Percentiles rank a stretch among this genome's conserved stretches.
Conservation (phyloP, 441 rosid genomes). For the Populus hybrid region DNA sequence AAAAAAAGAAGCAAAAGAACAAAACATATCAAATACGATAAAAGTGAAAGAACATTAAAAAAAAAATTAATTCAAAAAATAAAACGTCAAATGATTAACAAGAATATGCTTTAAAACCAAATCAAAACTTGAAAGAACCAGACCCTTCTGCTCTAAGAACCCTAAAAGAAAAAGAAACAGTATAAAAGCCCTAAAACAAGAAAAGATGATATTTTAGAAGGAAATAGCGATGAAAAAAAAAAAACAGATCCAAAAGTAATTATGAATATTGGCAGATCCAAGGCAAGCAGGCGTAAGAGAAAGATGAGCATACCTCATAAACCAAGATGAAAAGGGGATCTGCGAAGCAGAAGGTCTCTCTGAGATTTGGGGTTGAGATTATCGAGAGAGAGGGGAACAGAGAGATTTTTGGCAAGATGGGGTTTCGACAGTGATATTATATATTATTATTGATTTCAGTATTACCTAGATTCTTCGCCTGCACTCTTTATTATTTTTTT, state of each 20-base stretch:
- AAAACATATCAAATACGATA: background rate
- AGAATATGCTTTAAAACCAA: background rate
- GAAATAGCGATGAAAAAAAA: background rate
- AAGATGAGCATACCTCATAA: slow-evolving; percentile 60
- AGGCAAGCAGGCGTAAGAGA: background rate
- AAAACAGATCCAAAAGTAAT: slow-evolving; percentile 2
- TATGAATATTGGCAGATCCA: background rate
- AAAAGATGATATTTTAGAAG: background rate
- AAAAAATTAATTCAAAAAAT: too few relatives aligned
- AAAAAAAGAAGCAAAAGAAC: background rate
- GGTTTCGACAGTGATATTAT: background rate
- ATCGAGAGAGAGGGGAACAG: background rate
- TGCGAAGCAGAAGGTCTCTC: slow-evolving; percentile 31
- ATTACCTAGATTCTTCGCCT: background rate
- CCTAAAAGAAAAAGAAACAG: background rate
- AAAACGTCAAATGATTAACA: background rate
- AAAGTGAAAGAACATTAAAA: background rate
- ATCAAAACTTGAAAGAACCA: background rate
- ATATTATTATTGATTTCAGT: background rate
- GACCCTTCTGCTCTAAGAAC: background rate
- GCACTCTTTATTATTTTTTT: background rate
- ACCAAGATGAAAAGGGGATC: slow-evolving; percentile 54
- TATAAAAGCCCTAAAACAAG: background rate
- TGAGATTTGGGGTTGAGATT: slow-evolving; percentile 6
- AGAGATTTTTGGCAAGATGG: background rate